Base-by-base conservation (phyloP, 1,284 basidiomycete genomes). In the Leccinum pachyderme region DNA sequence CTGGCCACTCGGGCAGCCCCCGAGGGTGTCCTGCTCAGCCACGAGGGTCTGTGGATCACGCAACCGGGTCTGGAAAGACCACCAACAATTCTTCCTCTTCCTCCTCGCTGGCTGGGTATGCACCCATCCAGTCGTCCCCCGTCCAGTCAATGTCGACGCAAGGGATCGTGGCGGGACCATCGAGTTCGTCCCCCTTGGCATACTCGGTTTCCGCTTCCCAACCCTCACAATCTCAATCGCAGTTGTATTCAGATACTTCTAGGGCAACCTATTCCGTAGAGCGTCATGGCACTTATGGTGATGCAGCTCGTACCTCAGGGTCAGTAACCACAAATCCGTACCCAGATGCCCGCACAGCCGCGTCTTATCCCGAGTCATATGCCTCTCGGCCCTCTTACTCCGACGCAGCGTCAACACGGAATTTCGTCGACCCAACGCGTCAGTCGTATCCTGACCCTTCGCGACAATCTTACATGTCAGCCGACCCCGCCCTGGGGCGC, bases 1-100 rank as follows among this genome's bases (percentile, higher is more conserved):
- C 71, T 28, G 67, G 69, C 39, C 66, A 72, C 57, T 61, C 72
- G 37, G 70, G 69, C 5, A 70, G 68, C 51, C 71, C 68, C n/a
- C 63, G 59, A 25, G 67, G 60, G 15, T 53, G 32, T 24, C 59
- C 45, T 27, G n/a, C 49, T 22, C 67, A 63, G 28, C 58, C 65
- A 29, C 64, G 68, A 49, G 58, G 65, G 31, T 71, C 67, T 32
- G 45, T 57, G 32, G 67, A 68, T 53, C 69, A 66, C 48, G 64
- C 63, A 50, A 52, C 50, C 33, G 53, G 47, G 47, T 60, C 58
- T 22, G 43, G 59, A 41, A 66, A 63, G 46, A 43, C 55, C 18
- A 51, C 60, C 15, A 52, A 35, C 9, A 54, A n/a, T 39, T 39
- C 37, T 37, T 49, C 53, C 2, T 49, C 53, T 2, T 58, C 66